Conservation (phyloP, 768 basidiomycete species). For the Favolaschia claudopus region DNA sequence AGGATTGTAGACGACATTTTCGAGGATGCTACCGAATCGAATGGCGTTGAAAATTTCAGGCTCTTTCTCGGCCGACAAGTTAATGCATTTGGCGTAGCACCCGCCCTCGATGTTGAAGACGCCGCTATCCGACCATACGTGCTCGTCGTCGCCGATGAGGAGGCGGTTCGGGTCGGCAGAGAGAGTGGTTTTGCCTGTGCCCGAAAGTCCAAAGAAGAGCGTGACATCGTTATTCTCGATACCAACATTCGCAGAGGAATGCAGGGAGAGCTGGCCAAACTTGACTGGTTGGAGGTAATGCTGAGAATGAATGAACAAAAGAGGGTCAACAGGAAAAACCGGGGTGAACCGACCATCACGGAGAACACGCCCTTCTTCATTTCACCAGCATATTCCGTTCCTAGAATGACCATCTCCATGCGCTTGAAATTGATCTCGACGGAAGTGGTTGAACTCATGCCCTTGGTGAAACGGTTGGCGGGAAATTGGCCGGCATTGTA, state of each 20-base stretch:
- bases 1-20: slow-evolving; percentile 98
- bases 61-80: slow-evolving; percentile 96
- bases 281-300: slow-evolving; percentile 99
- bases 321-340: not conserved
- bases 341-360: slow-evolving; percentile 78
- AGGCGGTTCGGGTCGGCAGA: slow-evolving; percentile 94
- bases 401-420: slow-evolving; percentile 99
- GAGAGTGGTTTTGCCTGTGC: slow-evolving; percentile 98
- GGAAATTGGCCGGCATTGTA: slow-evolving; percentile 99
- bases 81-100: slow-evolving; percentile 98
- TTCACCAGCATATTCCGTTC: slow-evolving; percentile 97
- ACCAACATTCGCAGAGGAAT: slow-evolving; percentile 97
- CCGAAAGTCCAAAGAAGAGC: slow-evolving; percentile 98
- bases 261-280: slow-evolving; percentile 96
- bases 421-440: slow-evolving; percentile 99
- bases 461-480: slow-evolving; percentile 99
- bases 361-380: slow-evolving; percentile 99
- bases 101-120: slow-evolving; percentile 99
- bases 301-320: slow-evolving; percentile 43
- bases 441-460: slow-evolving; percentile 98
- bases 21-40: slow-evolving; percentile 94
- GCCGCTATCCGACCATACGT: slow-evolving; percentile 98
- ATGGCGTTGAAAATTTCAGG: slow-evolving; percentile 98
- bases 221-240: slow-evolving; percentile 90
- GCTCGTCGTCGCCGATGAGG: slow-evolving; percentile 98